Base-by-base conservation (phyloP, 1,139 yeast genomes). In the Blastobotrys ciferrii region DNA sequence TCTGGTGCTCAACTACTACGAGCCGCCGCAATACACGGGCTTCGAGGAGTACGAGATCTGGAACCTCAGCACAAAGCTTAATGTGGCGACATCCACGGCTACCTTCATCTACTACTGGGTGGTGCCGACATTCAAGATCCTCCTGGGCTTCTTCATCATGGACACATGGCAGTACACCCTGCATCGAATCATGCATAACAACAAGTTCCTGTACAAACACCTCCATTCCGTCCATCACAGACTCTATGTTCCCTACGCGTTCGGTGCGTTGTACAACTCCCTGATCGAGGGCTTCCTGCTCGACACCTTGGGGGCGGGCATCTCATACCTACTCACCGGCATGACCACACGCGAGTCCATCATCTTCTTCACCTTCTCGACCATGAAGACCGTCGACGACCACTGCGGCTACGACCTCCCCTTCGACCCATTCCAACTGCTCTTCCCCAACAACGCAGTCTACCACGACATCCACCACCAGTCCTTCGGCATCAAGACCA, bases 391-490 rank as follows among this genome's bases (percentile, higher is more conserved):
- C 1, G 96, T 92, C 46, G 98, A 92, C 67, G 98, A 92, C 67
- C 98, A 92, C 68, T 92, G 98, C 68, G 98, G 98, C 15, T 92
- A 91, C 68, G 81, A 89, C 42, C 72, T 92, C 51, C 98, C 98
- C 14, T 86, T 72, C 66, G 98, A 92, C 66, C 81, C 91, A 31
- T 86, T 92, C 74, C 98, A 92, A 71, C 65, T 81, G 38, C 50
- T 91, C 13, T 92, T 92, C 76, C 98, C 98, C 53, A 92, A 92
- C 71, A 91, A 92, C 63, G 87, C 98, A 11, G 85, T 89, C 35
- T 92, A 89, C 67, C 98, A 92, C 65, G 98, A 92, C 69, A 89
- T 92, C 58, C 98, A 92, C 66, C 98, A 92, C 70, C 98, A 92
- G 72, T 81, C 81, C 59, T 92, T 94, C 78, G 98, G 98, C 31